Evolutionary conservation across 768 basidiomycete genomes (phyloP), one percentile per base, ranked within the genome.

Genomic region (Fomitopsis pulvina): DNA sequence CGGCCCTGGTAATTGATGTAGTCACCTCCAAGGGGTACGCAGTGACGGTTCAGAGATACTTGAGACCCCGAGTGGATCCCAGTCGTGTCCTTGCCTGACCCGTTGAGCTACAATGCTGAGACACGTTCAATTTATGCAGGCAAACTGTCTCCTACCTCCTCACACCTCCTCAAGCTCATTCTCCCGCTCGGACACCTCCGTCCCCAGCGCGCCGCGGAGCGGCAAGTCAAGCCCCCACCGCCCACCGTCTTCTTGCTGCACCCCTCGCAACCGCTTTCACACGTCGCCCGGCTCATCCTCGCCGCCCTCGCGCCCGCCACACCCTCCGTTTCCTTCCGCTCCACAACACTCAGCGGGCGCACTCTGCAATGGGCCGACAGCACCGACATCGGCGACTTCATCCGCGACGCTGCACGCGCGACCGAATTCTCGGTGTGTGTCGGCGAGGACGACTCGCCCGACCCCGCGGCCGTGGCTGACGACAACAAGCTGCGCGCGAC

Each of bases 181-280:
- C 63, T 85, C 0, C 81, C 84, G 1, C 68, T 73, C 52, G 71
- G 57, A 18, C 56, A 53, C 60, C 39, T 53, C 57, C 37, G 42
- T 50, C 51, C 50, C 27, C 45, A 45, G 44, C 45, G 24, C 16
- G 40, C 50, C 25, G 29, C 42, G 47, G 51, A 50, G 63, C 66
- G 40, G 70, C 48, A 43, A 49, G 53, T 52, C 38, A 58, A 47
- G 29, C 55, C 26, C 2, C 81, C 60, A 59, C 66, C 65, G 37
- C 81, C 60, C 58, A 77, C 56, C 8, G 79, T 84, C 4, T 76
- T 85, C 52, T 75, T 86, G 5, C 70, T 86, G 0, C 84, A 85
- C 52, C 83, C 83, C 4, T 77, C 79, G 0, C 84, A 86, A 55
- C 84, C 83, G 0, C 73, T 86, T 5, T 81, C 79, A 1, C 83